Base-by-base conservation (phyloP, 176 grass and related monocot genomes). In the Puccinellia tenuiflora region DNA sequence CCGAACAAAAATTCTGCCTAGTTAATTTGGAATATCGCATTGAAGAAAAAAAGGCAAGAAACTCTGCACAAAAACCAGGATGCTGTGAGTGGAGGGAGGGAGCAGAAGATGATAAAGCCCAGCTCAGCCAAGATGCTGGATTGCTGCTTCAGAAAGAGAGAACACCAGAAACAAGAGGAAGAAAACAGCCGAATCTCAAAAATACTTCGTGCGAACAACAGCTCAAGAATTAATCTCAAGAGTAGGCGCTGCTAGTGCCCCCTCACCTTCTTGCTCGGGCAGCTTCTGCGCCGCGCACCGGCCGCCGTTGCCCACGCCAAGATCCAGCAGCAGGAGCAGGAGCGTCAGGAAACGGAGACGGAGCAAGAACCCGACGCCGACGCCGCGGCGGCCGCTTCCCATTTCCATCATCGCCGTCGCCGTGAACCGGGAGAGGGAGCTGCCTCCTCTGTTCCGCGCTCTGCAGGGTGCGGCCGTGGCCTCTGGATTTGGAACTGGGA, bases 221-320 rank as follows among this genome's bases (percentile, higher is more conserved):
- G 12, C 31, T 10, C 15, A 30, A 40, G 34, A 68, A 21, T 11
- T 4, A 21, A n/a, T 68, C 14, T 28, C 8, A 74, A 74, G 50
- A 51, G 43, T 51, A 70, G 12, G 38, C 2, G 22, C 13, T 5
- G 12, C n/a, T 57, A 6, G 24, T 56, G 57, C 28, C 60, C 14
- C 21, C 83, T 81, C 63, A 94, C 92, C 90, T 94, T 94, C 92
- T 81, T 92, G 80, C 72, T 42, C 21, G 18, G 89, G 84, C 68
- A 94, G 84, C 61, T 68, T 52, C 61, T 61, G 54, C 77, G 84
- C 71, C 29, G 37, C 64, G 79, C 82, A 81, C 21, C 80, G 50
- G 76, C 81, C 75, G 81, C 87, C 81, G 80, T 84, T 79, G 76
- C 57, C 14, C 68, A 59, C 35, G 81, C 33, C 26, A 47, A 89